Conservation (phyloP, 75 land plant species). For the Gnetum montanum region DNA sequence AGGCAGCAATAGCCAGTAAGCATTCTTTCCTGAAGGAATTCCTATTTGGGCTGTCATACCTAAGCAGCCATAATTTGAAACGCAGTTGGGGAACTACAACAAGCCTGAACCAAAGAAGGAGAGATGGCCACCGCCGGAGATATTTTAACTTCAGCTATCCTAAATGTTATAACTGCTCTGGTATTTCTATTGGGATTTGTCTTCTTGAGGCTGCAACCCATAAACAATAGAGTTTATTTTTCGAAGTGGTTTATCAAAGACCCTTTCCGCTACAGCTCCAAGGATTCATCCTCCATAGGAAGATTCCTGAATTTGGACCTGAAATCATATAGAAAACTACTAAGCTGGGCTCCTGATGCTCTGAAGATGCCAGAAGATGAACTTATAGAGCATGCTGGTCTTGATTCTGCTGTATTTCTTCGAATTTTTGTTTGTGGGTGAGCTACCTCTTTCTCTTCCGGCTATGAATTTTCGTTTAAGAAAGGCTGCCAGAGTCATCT, state of each 20-base stretch:
- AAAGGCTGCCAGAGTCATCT: too few relatives aligned
- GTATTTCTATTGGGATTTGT: conserved; percentile 45
- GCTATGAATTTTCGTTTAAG: too few relatives aligned
- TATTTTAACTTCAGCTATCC: conserved; percentile 29
- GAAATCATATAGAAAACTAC: conserved; percentile 36
- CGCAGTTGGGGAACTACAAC: too few relatives aligned
- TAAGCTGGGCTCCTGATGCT: conserved; percentile 56
- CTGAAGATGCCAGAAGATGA: conserved; percentile 62
- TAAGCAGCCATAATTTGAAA: too few relatives aligned
- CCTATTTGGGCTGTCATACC: too few relatives aligned
- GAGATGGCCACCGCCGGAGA: conserved; percentile 34
- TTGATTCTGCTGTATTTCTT: conserved; percentile 60
- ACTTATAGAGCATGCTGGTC: conserved; percentile 64
- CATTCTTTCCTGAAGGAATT: too few relatives aligned
- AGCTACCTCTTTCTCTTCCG: conserved; percentile 6
- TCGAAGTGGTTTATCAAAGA: conserved; percentile 60
- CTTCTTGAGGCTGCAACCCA: conserved; percentile 40
- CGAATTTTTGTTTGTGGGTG: conserved; percentile 61
- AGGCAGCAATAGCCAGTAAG: too few relatives aligned
- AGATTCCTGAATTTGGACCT: conserved; percentile 42
- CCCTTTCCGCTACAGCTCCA: conserved; percentile 5
- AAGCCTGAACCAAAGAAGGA: too few relatives aligned
- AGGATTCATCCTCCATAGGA: conserved; percentile 1
- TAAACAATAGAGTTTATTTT: conserved; percentile 51
- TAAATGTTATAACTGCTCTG: conserved; percentile 31